Percentiles rank a stretch among this genome's conserved stretches.
These are phyloP conservation scores for Papiliotrema terrestris DNA, from an alignment of 1,284 basidiomycete species.

Conservation along the genomic window DNA sequence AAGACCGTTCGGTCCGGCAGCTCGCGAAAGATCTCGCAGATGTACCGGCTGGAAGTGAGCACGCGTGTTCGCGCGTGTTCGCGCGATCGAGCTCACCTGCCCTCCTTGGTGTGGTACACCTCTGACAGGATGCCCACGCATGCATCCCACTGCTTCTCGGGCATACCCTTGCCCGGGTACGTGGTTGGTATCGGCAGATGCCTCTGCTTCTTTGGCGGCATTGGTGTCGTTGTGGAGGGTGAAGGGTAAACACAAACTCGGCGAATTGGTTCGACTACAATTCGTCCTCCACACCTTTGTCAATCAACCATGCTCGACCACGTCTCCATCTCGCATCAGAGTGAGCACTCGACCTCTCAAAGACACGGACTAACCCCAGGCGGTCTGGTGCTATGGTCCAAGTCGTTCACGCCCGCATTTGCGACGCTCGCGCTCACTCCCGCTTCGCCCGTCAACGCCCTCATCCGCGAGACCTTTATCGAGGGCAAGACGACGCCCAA, in stretches of 20 bases:
- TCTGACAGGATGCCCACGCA: conserved; percentile 39
- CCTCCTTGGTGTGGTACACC: conserved; percentile 40
- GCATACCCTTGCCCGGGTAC: conserved; percentile 37
- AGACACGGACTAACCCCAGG: conserved; percentile 53
- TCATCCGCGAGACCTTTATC: conserved; percentile 85
- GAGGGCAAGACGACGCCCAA: conserved; percentile 57
- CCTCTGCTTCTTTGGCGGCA: conserved; percentile 22
- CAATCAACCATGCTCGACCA: conserved; percentile 68
- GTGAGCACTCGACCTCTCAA: conserved; percentile 47
- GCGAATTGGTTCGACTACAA: neutral
- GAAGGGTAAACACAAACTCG: neutral
- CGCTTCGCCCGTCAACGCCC: conserved; percentile 80
- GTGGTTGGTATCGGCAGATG: conserved; percentile 13
- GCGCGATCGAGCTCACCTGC: conserved; percentile 29
- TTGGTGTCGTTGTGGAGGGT: neutral
- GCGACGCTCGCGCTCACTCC: conserved; percentile 67
- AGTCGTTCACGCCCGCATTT: conserved; percentile 83
- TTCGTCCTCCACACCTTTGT: neutral
- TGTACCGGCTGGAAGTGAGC: conserved; percentile 21
- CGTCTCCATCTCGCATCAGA: conserved; percentile 85
- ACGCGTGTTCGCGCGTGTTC: neutral
- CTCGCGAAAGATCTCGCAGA: conserved; percentile 39
- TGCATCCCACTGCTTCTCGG: conserved; percentile 32
- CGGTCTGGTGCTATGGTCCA: conserved; percentile 86
- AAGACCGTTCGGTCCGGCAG: conserved; percentile 38